Base-by-base conservation (phyloP, 768 basidiomycete species). In the Leccinum obscurum region DNA sequence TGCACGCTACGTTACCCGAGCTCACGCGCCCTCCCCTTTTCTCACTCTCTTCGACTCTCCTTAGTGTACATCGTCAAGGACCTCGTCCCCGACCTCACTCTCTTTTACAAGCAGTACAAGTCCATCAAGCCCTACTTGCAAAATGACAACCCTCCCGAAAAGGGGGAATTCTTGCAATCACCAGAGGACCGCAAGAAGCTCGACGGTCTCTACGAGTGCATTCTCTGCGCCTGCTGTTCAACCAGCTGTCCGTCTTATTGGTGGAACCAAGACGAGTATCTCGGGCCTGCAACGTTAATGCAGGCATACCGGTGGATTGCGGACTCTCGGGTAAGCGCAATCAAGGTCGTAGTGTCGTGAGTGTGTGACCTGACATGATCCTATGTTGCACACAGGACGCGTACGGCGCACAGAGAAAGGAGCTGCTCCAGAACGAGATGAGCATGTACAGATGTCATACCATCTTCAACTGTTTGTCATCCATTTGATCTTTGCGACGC, bases 211-310 rank as follows among this genome's bases (percentile, higher is more conserved):
- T 99, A 98, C 80, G 97, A 98, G 76, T 95, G 95, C 75, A 98
- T 96, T 64, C 86, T 95, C 58, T 95, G 93, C 70, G 93, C 96
- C 2, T 98, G 97, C 78, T 99, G 96, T 80, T 95, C 95, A 48
- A 98, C 96, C 0, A 92, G 91, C 49, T 99, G 96, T 83, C 96
- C 96, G 4, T 91, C 89, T 32, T 97, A 98, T 77, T 98, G 96
- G 96, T 98, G 96, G 96, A 98, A 98, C 78, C 93, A 95, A 77
- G 95, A 98, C 72, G 91, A 94, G 75, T 99, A 99, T 76, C 89
- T 99, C 44, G 95, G 96, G 37, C 96, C 96, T 6, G 96, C 96
- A 1, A 95, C 95, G 0, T 79, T 98, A 68, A 94, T 98, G 93
- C 92, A 94, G 68, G 93, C 94, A 0, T 97, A 98, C 77, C 82